phyloP scores from a whole-genome alignment of 257 asterid species.

The Orobanche coerulescens region DNA sequence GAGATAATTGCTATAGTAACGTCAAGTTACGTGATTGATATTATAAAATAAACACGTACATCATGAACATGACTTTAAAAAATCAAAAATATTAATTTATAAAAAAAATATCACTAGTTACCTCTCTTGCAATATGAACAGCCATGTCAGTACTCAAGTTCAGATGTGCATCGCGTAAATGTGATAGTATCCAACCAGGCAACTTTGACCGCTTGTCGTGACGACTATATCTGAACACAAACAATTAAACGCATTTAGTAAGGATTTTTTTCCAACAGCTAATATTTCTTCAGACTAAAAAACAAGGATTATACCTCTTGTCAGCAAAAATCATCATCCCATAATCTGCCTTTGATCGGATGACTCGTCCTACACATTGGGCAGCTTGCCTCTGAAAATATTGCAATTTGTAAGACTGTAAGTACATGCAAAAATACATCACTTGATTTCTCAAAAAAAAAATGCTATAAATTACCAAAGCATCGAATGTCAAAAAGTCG shows the following conservation, averaged over 20 bases:
- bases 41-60: too few species aligned
- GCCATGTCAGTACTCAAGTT: constrained; percentile 99
- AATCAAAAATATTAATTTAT: too few species aligned
- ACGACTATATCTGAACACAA: constrained; percentile 68
- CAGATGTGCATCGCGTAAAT: constrained; percentile 90
- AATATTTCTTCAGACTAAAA: too few species aligned
- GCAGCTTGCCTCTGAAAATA: constrained; percentile 90
- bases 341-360: constrained; percentile 96
- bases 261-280: too few species aligned
- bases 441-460: not conserved
- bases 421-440: not conserved
- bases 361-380: constrained; percentile 97
- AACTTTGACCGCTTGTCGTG: constrained; percentile 93
- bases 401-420: not conserved
- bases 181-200: constrained; percentile 96
- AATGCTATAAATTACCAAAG: constrained; percentile 55
- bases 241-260: not conserved
- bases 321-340: constrained; percentile 99
- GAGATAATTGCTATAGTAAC: too few species aligned
- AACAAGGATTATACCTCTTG: constrained; percentile 51
- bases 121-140: constrained; percentile 95
- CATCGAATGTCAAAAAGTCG: constrained; percentile 91
- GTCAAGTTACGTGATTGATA: too few species aligned
- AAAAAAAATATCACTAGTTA: too few species aligned
- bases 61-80: too few species aligned